phyloP scores from a whole-genome alignment of 805 yeast genomes.

The Lachancea sp. region DNA sequence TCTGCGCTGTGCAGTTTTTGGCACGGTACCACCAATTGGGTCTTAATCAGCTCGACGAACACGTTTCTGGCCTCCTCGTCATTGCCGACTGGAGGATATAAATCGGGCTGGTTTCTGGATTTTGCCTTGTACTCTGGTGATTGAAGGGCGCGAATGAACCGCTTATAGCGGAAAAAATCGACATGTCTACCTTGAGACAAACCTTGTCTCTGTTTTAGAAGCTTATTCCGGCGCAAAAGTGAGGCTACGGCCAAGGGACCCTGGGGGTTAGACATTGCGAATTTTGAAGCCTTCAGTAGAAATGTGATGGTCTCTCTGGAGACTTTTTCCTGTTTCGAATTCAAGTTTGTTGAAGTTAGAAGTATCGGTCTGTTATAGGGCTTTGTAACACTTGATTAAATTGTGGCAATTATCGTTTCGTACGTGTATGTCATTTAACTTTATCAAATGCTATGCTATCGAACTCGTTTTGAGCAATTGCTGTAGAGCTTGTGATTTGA shows the following conservation, averaged over 20 bases:
- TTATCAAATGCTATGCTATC: too few relatives aligned
- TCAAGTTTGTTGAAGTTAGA: too few relatives aligned
- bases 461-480: too few relatives aligned
- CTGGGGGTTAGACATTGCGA: slow-evolving; percentile 37
- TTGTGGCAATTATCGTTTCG: too few relatives aligned
- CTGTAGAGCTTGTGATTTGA: too few relatives aligned
- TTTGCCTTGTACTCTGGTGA: slow-evolving; percentile 61
- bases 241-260: slow-evolving; percentile 63
- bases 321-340: too few relatives aligned
- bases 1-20: slow-evolving; percentile 64
- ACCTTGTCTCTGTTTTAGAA: slow-evolving; percentile 80
- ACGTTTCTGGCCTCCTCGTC: slow-evolving; percentile 54
- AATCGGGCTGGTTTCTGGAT: slow-evolving; percentile 41
- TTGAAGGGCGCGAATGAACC: slow-evolving; percentile 71
- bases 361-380: too few relatives aligned
- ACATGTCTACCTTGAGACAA: slow-evolving; percentile 60
- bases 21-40: slow-evolving; percentile 70
- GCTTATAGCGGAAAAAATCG: slow-evolving; percentile 82
- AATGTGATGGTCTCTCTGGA: too few relatives aligned
- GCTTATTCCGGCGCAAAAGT: slow-evolving; percentile 55
- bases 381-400: too few relatives aligned
- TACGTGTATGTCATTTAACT: too few relatives aligned
- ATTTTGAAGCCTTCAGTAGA: too few relatives aligned
- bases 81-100: slow-evolving; percentile 44
- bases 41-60: slow-evolving; percentile 62